phyloP scores from a whole-genome alignment of 2,329 filamentous ascomycete species.

The Emergomyces orientalis region DNA sequence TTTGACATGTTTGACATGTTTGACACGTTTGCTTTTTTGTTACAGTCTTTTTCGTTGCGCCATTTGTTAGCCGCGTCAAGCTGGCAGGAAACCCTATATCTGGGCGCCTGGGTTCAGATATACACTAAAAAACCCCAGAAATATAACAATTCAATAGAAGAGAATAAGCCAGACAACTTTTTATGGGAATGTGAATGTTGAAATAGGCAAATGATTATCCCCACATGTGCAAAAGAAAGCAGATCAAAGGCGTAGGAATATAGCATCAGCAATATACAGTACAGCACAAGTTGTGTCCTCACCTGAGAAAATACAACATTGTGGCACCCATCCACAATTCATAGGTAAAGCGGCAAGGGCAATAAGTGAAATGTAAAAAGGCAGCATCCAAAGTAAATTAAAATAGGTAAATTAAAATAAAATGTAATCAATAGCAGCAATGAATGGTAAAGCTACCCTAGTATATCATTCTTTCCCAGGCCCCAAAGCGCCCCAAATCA shows the following conservation, averaged over 20 bases:
- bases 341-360: too few relatives aligned
- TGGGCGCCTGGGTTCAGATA: too few relatives aligned
- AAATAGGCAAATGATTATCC: background rate
- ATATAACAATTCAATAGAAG: background rate
- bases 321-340: too few relatives aligned
- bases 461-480: conserved; percentile 1
- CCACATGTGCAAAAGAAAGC: background rate
- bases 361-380: background rate
- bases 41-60: background rate
- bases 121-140: background rate
- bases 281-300: background rate
- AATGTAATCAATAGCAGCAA: background rate
- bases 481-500: background rate
- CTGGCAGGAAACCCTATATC: too few relatives aligned
- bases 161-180: background rate
- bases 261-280: background rate
- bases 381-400: too few relatives aligned
- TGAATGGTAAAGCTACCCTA: background rate
- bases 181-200: background rate
- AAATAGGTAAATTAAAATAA: background rate
- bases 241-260: background rate
- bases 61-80: too few relatives aligned
- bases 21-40: background rate
- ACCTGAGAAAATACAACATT: too few relatives aligned
- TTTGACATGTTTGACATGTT: conserved; percentile 8